Conservation (phyloP, 305 asterid species). For the Caryopteris hybrid region DNA sequence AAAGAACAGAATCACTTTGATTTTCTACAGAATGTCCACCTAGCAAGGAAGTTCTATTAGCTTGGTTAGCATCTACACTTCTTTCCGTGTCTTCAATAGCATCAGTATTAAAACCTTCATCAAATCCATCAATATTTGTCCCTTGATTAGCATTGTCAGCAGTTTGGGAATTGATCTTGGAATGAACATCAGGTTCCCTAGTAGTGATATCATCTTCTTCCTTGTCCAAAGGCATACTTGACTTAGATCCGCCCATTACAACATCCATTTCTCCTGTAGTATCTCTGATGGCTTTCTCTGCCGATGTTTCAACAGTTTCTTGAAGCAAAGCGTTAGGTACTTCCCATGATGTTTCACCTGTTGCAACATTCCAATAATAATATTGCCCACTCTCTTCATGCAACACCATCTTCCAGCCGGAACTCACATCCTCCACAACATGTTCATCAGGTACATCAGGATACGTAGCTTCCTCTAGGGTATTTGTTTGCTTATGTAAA, state of each 20-base stretch:
- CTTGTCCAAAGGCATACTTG: constrained; percentile 10
- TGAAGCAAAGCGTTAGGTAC: constrained; percentile 57
- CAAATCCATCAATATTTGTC: constrained; percentile 16
- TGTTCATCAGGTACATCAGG: constrained; percentile 38
- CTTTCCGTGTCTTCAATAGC: constrained; percentile 25
- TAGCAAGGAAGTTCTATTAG: constrained; percentile 26
- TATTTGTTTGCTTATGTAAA: constrained; percentile 29
- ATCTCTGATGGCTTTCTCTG: constrained; percentile 33
- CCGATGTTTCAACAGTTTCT: constrained; percentile 28
- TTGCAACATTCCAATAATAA: constrained; percentile 83
- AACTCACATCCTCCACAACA: constrained; percentile 39
- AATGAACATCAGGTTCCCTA: constrained; percentile 21
- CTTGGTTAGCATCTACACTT: constrained; percentile 32
- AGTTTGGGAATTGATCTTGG: constrained; percentile 20
- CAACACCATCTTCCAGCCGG: constrained; percentile 86
- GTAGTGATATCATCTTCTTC: constrained; percentile 23
- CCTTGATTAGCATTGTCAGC: constrained; percentile 15
- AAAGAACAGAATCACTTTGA: constrained; percentile 33
- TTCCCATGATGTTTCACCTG: constrained; percentile 97
- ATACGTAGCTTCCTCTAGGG: constrained; percentile 27
- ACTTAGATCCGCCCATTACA: neutral
- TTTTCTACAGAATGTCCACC: constrained; percentile 28
- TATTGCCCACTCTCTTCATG: constrained; percentile 91
- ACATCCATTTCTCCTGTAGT: constrained; percentile 26
- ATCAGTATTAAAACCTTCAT: constrained; percentile 29